Base-by-base conservation (phyloP, 352 stramenopile genomes). In the Globisporangium nodosum region DNA sequence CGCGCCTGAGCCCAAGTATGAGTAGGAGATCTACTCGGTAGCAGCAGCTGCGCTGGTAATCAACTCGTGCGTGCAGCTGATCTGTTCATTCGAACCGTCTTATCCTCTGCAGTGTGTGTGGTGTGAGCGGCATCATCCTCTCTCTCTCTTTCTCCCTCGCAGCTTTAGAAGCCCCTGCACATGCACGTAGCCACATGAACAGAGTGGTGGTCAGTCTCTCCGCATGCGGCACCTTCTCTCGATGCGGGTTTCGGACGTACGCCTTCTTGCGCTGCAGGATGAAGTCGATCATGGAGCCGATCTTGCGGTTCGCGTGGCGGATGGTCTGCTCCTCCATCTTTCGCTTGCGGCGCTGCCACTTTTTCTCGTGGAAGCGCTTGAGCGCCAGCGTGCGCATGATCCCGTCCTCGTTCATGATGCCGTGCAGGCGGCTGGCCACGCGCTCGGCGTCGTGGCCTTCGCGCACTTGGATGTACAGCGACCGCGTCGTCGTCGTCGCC, bases 231-330 rank as follows among this genome's bases (percentile, higher is more conserved):
- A 1, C 21, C 21, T 24, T 24, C 21, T 24, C 21, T n/a, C 20
- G 47, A 43, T n/a, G 84, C 20, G 20, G 3, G 21, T 1, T 1
- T 24, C 21, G 21, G 21, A 63, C 79, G 72, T 68, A 91, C 80
- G 75, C 67, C 72, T 90, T 88, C 71, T 88, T 90, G 72, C 81
- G 76, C 53, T 74, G 73, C 65, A 92, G 69, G 65, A 92, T 90
- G 58, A 90, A 89, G 64, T 92, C 70, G 57, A 94, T 91, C 77
- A 92, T 90, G 62, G 78, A 90, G 9, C 81, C 84, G 54, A 94
- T 82, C 54, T 75, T 78, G 54, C 78, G 78, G 68, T 94, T 94
- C 30, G 76, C 80, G 62, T 87, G 79, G 59, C 84, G 84, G 63
- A 94, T 94, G 47, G 70, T 79, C 57, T 84, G 76, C 64, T 94